Evolutionary conservation across 2,329 filamentous ascomycete species (phyloP), one percentile per base, ranked within the genome.

Genomic region (Diaporthe destruens): DNA sequence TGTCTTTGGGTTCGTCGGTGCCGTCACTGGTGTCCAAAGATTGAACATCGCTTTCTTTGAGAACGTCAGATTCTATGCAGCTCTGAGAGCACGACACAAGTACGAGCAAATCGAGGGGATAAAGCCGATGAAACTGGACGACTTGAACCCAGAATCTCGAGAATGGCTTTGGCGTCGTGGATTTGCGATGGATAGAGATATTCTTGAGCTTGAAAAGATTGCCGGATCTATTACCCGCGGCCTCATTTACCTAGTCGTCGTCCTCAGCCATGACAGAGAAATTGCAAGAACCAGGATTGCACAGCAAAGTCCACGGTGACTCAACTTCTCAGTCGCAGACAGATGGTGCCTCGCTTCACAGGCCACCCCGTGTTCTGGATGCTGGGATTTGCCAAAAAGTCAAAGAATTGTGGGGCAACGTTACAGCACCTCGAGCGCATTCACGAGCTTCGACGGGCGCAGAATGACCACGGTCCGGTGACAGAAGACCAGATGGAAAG

Each of bases 51-150:
- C 53, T 55, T 55, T 55, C 53, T 55, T 55, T 20, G 16, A 55
- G 53, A 55, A 55, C 53, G 29, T 55, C 53, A 55, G 29, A 18
- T n/a, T 55, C 53, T 56, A 56, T 56, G n/a, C 32, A 56, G 54
- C 54, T n/a, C 18, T 56, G 36, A 56, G 36, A 56, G 14, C 36
- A 56, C 54, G 32, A 56, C 14, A 11, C 32, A 56, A 36, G 54
- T 29, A 32, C 54, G 20, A 56, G 20, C 29, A 56, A 56, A 56
- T 36, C 18, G 4, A 3, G 32, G 54, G 36, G 54, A 56, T 56
- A 36, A 18, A n/a, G 32, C 54, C 54, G 9, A 56, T 36, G 32
- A 36, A 56, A 56, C 29, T 56, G 9, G 54, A 36, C 32, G 32
- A 56, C 18, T 18, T 36, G 14, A 18, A 56, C 32, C 36, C 54